A percentile compares a stretch with the other conserved stretches of the same genome.
Evolutionary conservation across 257 asterid genomes (phyloP).

Genomic region (Solanum megistacrolobum): DNA sequence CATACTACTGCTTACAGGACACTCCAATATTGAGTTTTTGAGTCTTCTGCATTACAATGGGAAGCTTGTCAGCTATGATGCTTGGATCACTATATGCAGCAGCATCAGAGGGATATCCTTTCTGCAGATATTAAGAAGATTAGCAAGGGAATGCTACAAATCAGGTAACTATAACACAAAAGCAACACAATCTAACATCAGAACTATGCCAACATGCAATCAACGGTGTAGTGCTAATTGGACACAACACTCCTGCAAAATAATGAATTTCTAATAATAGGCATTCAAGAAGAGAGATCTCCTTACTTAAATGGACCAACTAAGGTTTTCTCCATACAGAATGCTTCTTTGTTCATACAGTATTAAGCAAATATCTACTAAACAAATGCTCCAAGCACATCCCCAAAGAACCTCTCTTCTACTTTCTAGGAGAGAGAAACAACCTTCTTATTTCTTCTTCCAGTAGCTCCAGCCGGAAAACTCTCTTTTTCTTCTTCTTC

Average conservation of each 20-base stretch:
- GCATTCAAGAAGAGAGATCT: background rate
- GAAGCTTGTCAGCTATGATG: conserved; percentile 67
- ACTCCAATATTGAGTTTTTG: conserved; percentile 59
- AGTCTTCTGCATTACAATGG: conserved; percentile 56
- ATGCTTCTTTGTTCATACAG: background rate
- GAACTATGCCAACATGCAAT: background rate
- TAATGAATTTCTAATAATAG: background rate
- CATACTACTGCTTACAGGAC: conserved; percentile 25
- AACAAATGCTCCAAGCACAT: background rate
- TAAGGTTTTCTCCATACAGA: background rate
- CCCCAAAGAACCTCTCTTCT: background rate
- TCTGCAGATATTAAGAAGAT: conserved; percentile 39
- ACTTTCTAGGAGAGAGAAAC: background rate
- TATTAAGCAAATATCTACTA: background rate
- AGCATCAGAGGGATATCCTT: conserved; percentile 80
- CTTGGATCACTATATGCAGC: conserved; percentile 89
- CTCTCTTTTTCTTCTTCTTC: background rate
- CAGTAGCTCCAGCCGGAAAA: background rate
- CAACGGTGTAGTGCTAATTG: background rate
- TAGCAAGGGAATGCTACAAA: background rate
- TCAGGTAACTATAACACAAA: background rate
- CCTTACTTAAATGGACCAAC: background rate
- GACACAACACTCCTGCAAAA: background rate
- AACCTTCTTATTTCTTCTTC: background rate
- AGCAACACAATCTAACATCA: background rate